Base-by-base conservation (phyloP, 768 basidiomycete genomes). In the Boletales sp. region DNA sequence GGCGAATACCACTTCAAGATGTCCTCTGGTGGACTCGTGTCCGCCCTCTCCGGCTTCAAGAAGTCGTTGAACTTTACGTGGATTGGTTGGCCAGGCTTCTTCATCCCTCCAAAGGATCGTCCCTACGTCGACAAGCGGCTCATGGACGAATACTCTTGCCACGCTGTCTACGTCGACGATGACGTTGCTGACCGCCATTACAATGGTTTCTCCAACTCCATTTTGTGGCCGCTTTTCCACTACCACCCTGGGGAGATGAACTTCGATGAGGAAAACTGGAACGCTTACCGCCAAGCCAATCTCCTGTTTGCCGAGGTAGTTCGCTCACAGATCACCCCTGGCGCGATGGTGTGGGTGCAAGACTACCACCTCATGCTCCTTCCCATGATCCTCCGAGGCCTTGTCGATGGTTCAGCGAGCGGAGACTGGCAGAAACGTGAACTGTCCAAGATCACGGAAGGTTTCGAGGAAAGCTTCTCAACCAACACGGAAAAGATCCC, bases 211-310 rank as follows among this genome's bases (percentile, higher is more conserved):
- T 95, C 94, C 60, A 99, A 99, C 74, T 96, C 94, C 47, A 98
- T 99, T 72, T 83, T 99, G 44, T 99, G 96, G 96, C 96, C 96
- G 3, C 77, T 99, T 41, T 97, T 99, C 79, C 96, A 99, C 69
- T 99, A 97, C 72, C 95, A 98, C 69, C 96, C 96, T 8, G 95
- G 95, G 56, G 96, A 98, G 74, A 98, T 99, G 94, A 95, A 93
- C 71, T 99, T 99, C 64, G 95, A 97, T 70, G 93, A 96, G 73
- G 90, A 90, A 65, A 91, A 98, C 67, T 99, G 96, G 96, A 82
- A 86, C 46, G 96, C 93, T 13, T 99, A 98, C 70, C 85, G 96
- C 34, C 93, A 96, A 69, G 95, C 95, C 41, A 99, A 98, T 69
- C 75, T 94, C 73, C 79, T 83, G 57, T 99, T 99, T 62, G 95